Evolutionary conservation across 768 basidiomycete species (phyloP), one percentile per base, ranked within the genome.

Genomic region (Suillus sp.): DNA sequence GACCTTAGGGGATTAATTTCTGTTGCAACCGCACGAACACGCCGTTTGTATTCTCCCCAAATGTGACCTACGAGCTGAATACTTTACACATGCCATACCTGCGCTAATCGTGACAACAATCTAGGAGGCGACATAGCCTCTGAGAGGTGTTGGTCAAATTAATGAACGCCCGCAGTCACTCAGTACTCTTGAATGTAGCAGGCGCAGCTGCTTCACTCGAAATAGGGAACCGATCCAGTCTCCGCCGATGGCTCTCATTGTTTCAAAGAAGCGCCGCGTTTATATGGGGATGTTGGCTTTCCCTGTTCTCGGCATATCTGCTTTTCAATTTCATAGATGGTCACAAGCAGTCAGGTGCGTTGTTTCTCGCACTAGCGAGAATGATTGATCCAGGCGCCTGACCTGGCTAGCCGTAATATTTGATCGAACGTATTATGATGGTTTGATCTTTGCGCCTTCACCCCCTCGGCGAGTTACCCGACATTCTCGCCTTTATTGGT

Each of bases 221-320:
- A 56, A 37, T 25, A 56, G 9, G 20, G 35, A 56, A 37, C 9
- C 16, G 25, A 27, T 37, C n/a, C 8, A 37, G 32, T 56, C 55
- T 53, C 30, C 30, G 51, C 30, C 51, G 51, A 53, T 34, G 2
- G 18, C 25, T 37, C n/a, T 55, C 35, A 25, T 4, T 55, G 54
- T 55, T 37, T 55, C 35, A 55, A 35, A 55, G 7, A 37, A 22
- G 35, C 54, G 54, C 54, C 18, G 54, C 4, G 22, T 37, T 55
- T 25, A 55, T 35, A 53, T 32, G 32, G 32, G 51, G 51, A 53
- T n/a, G 51, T 11, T 34, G 20, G 11, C 30, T 34, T 32, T 53
- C 20, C 7, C 8, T 37, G 34, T 37, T 37, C 54, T 55, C 4
- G 35, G 32, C 22, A n/a, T n/a, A 53, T 53, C 51, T 53, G 11